Evolutionary conservation across 2,329 filamentous ascomycete genomes (phyloP).

Genomic region (Nigrospora sphaerica): DNA sequence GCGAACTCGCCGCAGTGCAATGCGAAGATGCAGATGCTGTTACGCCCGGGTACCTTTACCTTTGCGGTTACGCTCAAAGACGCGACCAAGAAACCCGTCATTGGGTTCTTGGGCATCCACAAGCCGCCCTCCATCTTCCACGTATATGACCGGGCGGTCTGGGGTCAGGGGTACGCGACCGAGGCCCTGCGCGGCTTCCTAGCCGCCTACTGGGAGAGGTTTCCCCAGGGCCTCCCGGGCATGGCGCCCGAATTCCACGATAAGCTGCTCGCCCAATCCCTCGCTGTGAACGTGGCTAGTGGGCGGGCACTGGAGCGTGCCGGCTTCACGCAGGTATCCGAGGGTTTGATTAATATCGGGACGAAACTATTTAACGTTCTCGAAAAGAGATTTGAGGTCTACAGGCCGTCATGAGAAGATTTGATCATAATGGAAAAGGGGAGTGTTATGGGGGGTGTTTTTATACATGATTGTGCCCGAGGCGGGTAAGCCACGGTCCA

Average conservation of each 20-base stretch:
- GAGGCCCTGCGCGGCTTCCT: not conserved
- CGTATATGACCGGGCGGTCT: not conserved
- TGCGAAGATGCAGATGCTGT: not conserved
- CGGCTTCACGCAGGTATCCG: not conserved
- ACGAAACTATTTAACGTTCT: too few relatives aligned
- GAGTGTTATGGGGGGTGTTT: too few relatives aligned
- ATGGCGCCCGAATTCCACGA: not conserved
- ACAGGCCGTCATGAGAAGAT: too few relatives aligned
- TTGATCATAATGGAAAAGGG: too few relatives aligned
- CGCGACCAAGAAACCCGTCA: too few relatives aligned
- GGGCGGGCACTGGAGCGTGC: not conserved
- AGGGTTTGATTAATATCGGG: too few relatives aligned
- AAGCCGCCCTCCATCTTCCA: not conserved
- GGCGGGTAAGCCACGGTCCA: too few relatives aligned
- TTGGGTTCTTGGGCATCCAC: not conserved
- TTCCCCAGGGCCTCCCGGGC: not conserved
- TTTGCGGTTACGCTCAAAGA: not conserved
- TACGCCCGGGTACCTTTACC: not conserved
- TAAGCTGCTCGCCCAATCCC: not conserved
- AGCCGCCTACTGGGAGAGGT: not conserved
- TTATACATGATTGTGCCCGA: too few relatives aligned
- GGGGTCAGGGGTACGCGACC: constrained; percentile 1
- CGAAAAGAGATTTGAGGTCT: too few relatives aligned
- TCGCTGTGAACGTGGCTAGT: not conserved
- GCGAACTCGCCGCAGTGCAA: not conserved